A percentile compares a stretch with the other conserved stretches of the same genome.
Conservation (phyloP, 257 asterid species). For the Eustoma russellianum region DNA sequence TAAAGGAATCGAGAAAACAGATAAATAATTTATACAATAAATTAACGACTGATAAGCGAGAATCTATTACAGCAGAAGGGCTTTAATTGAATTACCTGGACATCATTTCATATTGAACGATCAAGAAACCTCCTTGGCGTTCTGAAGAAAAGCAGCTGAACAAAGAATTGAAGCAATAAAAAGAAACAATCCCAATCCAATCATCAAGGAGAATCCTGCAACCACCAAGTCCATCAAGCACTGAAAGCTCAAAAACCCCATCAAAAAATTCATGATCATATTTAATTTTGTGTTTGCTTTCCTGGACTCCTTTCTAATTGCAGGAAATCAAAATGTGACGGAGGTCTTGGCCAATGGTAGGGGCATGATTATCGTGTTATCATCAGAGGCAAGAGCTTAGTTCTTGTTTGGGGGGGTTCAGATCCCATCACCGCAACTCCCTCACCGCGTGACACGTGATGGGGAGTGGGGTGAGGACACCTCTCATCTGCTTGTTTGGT, state of each 20-base stretch:
- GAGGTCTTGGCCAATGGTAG: not conserved
- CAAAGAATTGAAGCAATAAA: conserved; percentile 80
- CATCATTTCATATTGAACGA: not conserved
- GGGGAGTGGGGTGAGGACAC: too few relatives aligned
- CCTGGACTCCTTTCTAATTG: too few relatives aligned
- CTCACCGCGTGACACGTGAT: too few relatives aligned
- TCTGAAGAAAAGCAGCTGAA: conserved; percentile 86
- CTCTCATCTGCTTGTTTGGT: too few relatives aligned
- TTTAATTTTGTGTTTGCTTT: conserved; percentile 3
- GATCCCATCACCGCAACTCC: too few relatives aligned
- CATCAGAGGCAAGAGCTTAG: too few relatives aligned
- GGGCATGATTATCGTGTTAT: not conserved
- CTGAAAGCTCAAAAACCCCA: conserved; percentile 60
- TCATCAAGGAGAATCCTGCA: conserved; percentile 77
- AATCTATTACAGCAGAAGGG: too few relatives aligned
- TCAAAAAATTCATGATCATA: conserved; percentile 19
- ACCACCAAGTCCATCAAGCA: conserved; percentile 70
- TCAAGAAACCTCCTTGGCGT: conserved; percentile 71
- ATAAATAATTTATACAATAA: too few relatives aligned
- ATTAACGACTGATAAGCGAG: too few relatives aligned
- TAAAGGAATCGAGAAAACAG: too few relatives aligned
- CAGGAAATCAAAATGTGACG: not conserved
- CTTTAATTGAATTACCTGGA: too few relatives aligned
- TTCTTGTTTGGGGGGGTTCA: too few relatives aligned
- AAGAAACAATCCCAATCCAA: conserved; percentile 79